Percentiles rank a stretch among this genome's conserved stretches.
These are phyloP conservation scores for Blastobotrys peoriensis DNA, from an alignment of 805 yeast species.

Conservation along the genomic window DNA sequence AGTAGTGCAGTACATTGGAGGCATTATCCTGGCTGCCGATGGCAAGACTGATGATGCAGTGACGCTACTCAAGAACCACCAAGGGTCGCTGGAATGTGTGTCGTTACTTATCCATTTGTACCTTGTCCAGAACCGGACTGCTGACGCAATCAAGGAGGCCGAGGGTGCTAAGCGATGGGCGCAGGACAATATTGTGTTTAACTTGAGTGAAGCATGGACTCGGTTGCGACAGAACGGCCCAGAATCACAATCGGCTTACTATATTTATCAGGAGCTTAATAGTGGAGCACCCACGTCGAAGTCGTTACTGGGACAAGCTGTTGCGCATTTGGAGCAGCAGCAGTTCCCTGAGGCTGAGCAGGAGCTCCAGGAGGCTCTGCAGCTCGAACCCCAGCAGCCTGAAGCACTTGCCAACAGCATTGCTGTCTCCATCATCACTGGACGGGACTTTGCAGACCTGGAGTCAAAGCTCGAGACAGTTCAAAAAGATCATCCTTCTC, in stretches of 20 bases:
- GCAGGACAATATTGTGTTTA: slow-evolving; percentile 69
- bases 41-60: slow-evolving; percentile 41
- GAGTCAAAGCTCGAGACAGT: slow-evolving; percentile 40
- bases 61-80: slow-evolving; percentile 33
- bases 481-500: slow-evolving; percentile 52
- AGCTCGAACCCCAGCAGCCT: slow-evolving; percentile 33
- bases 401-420: slow-evolving; percentile 55
- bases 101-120: slow-evolving; percentile 33
- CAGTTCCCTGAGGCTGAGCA: slow-evolving; percentile 81
- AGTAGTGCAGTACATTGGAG: slow-evolving; percentile 35
- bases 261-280: slow-evolving; percentile 65
- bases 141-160: slow-evolving; percentile 43
- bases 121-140: slow-evolving; percentile 38
- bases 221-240: slow-evolving; percentile 39
- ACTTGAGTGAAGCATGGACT: slow-evolving; percentile 73
- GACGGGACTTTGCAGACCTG: slow-evolving; percentile 37
- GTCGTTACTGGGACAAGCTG: slow-evolving; percentile 57
- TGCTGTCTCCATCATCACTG: slow-evolving; percentile 53
- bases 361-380: slow-evolving; percentile 37
- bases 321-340: slow-evolving; percentile 69
- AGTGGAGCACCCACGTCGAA: slow-evolving; percentile 43
- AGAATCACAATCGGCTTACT: slow-evolving; percentile 35
- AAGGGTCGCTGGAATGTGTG: slow-evolving; percentile 35
- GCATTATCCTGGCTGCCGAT: slow-evolving; percentile 36
- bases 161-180: slow-evolving; percentile 42